These are phyloP conservation scores for Citrus maxima DNA, from an alignment of 345 rosid species.

Conservation along the genomic window DNA sequence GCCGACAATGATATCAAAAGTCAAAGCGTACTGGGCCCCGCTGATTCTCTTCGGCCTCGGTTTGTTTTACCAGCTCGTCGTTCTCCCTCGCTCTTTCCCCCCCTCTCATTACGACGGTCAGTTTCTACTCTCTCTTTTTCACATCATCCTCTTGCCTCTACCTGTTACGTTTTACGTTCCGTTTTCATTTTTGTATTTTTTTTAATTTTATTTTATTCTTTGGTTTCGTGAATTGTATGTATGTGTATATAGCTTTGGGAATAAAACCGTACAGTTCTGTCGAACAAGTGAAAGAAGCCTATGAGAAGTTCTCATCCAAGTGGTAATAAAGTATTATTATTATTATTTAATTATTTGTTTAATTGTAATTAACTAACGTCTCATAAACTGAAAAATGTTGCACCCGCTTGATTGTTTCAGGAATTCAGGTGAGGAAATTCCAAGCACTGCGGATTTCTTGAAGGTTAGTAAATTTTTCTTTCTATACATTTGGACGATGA, in stretches of 20 bases:
- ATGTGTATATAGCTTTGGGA: constrained; percentile 46
- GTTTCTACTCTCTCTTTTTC: not conserved
- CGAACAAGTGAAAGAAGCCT: constrained; percentile 67
- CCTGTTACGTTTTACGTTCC: not conserved
- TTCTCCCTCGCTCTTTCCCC: constrained; percentile 78
- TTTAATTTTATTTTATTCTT: not conserved
- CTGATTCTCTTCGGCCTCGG: constrained; percentile 52
- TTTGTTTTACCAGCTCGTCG: constrained; percentile 69
- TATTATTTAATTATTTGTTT: not conserved
- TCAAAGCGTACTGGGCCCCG: constrained; percentile 67
- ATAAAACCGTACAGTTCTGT: constrained; percentile 46
- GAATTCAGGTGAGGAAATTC: constrained; percentile 44
- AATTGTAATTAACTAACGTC: not conserved
- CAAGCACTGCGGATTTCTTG: constrained; percentile 46
- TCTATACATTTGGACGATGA: not conserved
- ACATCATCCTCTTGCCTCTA: not conserved
- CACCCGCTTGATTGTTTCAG: constrained; percentile 33
- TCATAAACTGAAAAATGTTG: not conserved
- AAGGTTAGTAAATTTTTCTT: constrained; percentile 44
- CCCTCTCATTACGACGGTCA: constrained; percentile 80
- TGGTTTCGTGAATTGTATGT: constrained; percentile 3
- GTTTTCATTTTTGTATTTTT: not conserved
- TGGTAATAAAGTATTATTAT: constrained; percentile 36
- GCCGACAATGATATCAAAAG: constrained; percentile 26
- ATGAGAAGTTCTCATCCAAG: constrained; percentile 50